Conservation (phyloP, 306 rosid genomes). For the Quercus alba region DNA sequence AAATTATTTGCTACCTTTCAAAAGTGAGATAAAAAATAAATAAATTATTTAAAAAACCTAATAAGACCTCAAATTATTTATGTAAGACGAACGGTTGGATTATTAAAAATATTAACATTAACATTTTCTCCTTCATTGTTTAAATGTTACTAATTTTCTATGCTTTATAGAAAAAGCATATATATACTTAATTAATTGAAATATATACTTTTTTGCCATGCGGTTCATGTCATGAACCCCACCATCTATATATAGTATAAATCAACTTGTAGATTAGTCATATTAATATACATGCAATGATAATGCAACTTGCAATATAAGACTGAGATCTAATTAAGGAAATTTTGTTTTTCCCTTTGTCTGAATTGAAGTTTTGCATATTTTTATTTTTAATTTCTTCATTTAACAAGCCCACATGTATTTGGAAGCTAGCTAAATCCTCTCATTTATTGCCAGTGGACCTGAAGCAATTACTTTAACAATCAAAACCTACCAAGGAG, state of each 20-base stretch:
- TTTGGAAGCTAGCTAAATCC: neutral
- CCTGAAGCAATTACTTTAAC: neutral
- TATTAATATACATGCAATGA: neutral
- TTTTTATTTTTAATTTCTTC: neutral
- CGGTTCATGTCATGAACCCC: neutral
- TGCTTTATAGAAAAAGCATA: neutral
- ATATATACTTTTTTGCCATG: neutral
- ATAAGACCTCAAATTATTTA: no score
- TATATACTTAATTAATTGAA: neutral
- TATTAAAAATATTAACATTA: no score
- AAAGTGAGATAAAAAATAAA: no score
- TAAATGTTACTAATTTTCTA: neutral
- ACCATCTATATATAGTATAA: neutral
- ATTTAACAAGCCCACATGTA: neutral
- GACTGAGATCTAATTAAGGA: neutral
- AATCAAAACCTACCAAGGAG: conserved; percentile 9
- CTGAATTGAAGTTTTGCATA: neutral
- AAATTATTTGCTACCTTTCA: no score
- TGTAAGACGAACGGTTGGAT: no score
- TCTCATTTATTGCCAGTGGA: neutral
- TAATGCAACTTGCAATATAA: neutral
- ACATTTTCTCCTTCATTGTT: neutral
- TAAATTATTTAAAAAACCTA: no score
- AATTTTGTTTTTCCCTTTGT: fast-evolving
- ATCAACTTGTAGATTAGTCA: neutral